Evolutionary conservation across 164 flowering plant genomes (phyloP), one percentile per base, ranked within the genome.

Genomic region (Liriodendron chinense): DNA sequence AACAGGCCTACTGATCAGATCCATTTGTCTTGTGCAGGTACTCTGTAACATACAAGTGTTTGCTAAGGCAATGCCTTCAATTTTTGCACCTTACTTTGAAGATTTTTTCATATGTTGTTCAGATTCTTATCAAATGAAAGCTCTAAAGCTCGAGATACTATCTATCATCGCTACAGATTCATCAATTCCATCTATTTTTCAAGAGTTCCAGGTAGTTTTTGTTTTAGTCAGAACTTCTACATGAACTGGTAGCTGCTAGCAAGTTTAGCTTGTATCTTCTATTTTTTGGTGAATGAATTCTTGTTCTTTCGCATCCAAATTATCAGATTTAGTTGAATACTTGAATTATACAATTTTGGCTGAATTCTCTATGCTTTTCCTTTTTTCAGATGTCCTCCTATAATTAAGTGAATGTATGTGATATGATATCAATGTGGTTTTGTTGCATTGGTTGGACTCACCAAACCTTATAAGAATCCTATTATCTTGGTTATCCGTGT

Each of bases 31-130:
- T 65, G 69, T 80, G 79, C 92, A 94, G 98, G 94, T 91, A n/a
- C 94, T 96, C 66, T 89, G 94, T 83, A 94, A 96, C 80, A 88
- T 94, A 81, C 97, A 88, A 86, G 93, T 92, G 76, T 92, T 96
- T 82, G 86, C 97, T 56, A 96, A 90, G 84, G 93, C 92, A 73
- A 82, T 94, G 85, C 98, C 99, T 80, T 83, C 87, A 70, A 87
- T 92, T 18, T 96, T 96, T 85, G 85, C 89, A 49, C 86, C 91
- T 22, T 76, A 90, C 73, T 92, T 77, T 82, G 97, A 94, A 82
- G 97, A 96, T 72, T 92, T 96, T 79, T 91, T 87, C 77, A 75
- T 94, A 74, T 78, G 80, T 72, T 86, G 87, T 78, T 90, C 90
- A 47, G 99, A 96, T 77, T 76, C 96, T 18, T 91, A 90, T 80